Base-by-base conservation (phyloP, 2,329 filamentous ascomycete species). In the Venturiaceae sp. region DNA sequence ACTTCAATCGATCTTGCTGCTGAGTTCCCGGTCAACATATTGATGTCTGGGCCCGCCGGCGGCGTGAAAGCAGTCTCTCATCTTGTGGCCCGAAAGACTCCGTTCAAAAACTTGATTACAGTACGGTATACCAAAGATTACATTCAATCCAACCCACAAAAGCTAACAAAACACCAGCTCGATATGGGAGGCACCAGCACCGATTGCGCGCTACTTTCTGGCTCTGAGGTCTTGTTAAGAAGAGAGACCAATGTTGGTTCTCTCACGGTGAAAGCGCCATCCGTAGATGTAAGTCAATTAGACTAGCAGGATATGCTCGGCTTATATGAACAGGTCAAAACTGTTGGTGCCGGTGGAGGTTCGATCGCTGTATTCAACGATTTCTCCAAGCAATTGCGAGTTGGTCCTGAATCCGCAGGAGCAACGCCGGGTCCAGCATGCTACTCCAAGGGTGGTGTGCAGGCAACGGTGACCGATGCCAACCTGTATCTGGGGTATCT, bases 151-250 rank as follows among this genome's bases (percentile, higher is more conserved):
- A n/a, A n/a, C n/a, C n/a, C n/a, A n/a, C n/a, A n/a, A n/a, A n/a
- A n/a, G n/a, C n/a, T n/a, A n/a, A n/a, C n/a, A n/a, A n/a, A n/a
- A n/a, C n/a, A n/a, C n/a, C n/a, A n/a, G 37, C 68, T 79, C 13
- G 77, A 79, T 56, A 78, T 79, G 75, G 76, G 77, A n/a, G 77
- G 76, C 1, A 79, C 76, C 0, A 77, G 74, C 5, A 78, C 76
- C 0, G 77, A 79, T 57, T 76, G 75, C 60, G 75, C 76, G 1
- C 63, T 79, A 4, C 72, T 79, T 19, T 71, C 72, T 21, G 68
- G 75, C 19, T 72, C 73, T 2, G 71, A 74, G 57, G 73, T 73
- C 5, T 71, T 73, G 36, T 69, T 78, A 21, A 72, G 76, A 41
- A 68, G 76, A 34, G 75, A 79, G 62, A 79, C 75, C 0, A 69